Percentiles rank a stretch among this genome's conserved stretches.
Conservation (phyloP, 2,329 filamentous ascomycete genomes). For the Colletotrichum orchidophilum region DNA sequence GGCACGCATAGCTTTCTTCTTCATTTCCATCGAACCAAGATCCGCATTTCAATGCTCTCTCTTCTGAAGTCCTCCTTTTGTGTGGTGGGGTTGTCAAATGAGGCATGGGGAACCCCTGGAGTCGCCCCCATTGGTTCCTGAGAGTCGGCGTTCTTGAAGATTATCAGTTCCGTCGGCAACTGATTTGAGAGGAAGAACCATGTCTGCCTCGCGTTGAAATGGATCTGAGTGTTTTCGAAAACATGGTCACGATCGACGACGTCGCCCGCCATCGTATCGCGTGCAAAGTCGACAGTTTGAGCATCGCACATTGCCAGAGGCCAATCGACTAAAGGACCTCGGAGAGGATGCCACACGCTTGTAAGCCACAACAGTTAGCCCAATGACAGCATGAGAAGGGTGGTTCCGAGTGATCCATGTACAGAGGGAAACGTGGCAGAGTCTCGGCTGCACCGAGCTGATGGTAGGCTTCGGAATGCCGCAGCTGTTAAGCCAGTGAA, state of each 20-base stretch:
- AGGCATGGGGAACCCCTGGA: conserved; percentile 12
- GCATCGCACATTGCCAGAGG: conserved; percentile 37
- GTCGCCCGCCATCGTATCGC: conserved; percentile 36
- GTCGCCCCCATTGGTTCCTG: background rate
- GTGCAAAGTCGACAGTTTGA: conserved; percentile 32
- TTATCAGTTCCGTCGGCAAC: conserved; percentile 34
- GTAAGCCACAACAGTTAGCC: conserved; percentile 37
- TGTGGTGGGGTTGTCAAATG: conserved; percentile 13
- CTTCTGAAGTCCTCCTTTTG: background rate
- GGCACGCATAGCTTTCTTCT: background rate
- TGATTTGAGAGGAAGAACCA: conserved; percentile 37
- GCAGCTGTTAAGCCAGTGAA: background rate
- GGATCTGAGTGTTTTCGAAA: conserved; percentile 37
- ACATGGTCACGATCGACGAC: conserved; percentile 35
- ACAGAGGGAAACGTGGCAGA: background rate
- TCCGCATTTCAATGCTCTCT: conserved; percentile 19
- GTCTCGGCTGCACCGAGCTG: background rate
- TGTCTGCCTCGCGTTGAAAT: conserved; percentile 31
- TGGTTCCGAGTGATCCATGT: background rate
- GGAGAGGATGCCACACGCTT: conserved; percentile 37
- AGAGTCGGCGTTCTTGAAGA: conserved; percentile 34
- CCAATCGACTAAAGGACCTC: conserved; percentile 37
- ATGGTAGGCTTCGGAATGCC: background rate
- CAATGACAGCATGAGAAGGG: background rate
- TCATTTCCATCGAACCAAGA: conserved; percentile 7